phyloP scores from a whole-genome alignment of 2,329 filamentous ascomycete genomes.

The Colletotrichum zoysiae region DNA sequence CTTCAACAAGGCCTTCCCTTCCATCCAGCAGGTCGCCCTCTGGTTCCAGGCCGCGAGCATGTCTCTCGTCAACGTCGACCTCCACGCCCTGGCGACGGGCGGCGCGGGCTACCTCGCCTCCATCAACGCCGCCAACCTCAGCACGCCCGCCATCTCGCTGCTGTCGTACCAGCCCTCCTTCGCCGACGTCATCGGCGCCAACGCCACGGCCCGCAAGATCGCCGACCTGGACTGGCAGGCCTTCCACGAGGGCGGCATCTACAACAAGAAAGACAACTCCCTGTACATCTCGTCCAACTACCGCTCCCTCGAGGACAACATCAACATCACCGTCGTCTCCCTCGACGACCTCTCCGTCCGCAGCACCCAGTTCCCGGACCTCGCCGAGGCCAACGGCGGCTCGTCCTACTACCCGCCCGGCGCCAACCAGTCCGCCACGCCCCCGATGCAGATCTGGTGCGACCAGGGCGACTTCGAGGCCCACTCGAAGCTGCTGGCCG shows the following conservation, averaged over 20 bases:
- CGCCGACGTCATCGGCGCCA: constrained; percentile 32
- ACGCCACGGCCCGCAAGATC: constrained; percentile 38
- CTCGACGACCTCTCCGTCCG: constrained; percentile 42
- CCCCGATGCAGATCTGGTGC: constrained; percentile 44
- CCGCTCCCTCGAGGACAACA: constrained; percentile 35
- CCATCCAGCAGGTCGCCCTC: constrained; percentile 19
- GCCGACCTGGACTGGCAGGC: constrained; percentile 39
- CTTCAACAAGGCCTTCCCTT: constrained; percentile 10
- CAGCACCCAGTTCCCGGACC: constrained; percentile 43
- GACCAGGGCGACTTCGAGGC: constrained; percentile 37
- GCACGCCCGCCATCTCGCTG: constrained; percentile 34
- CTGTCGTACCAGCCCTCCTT: constrained; percentile 37
- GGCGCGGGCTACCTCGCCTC: constrained; percentile 39
- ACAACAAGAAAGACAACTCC: constrained; percentile 41
- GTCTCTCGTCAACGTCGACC: constrained; percentile 38
- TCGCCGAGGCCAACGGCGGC: constrained; percentile 45
- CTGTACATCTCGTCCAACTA: constrained; percentile 42
- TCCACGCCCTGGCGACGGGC: constrained; percentile 35
- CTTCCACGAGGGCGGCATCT: constrained; percentile 42
- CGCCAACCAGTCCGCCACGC: constrained; percentile 32
- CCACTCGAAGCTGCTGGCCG: constrained; percentile 39
- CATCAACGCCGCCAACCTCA: constrained; percentile 34
- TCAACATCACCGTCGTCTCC: constrained; percentile 43
- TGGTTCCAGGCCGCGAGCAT: constrained; percentile 32
- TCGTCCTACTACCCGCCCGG: constrained; percentile 44